A percentile compares a stretch with the other conserved stretches of the same genome.
Conservation (phyloP, 352 stramenopile species). For the Aphanomyces invadans region DNA sequence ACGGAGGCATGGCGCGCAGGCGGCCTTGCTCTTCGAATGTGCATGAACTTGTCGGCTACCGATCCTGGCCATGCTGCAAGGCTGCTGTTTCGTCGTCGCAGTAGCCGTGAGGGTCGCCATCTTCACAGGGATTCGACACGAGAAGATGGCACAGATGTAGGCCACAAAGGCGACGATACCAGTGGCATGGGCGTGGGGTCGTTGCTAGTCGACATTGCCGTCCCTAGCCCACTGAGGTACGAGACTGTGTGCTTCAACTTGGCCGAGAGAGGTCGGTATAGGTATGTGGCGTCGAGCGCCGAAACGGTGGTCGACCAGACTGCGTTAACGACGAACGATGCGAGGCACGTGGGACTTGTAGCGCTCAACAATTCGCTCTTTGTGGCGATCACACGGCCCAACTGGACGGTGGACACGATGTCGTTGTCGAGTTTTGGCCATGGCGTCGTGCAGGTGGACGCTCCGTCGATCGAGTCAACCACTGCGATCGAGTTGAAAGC, state of each 20-base stretch:
- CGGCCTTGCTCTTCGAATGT: not conserved
- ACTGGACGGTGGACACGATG: not conserved
- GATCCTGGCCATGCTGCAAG: no score
- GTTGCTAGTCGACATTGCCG: not conserved
- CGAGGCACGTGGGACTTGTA: not conserved
- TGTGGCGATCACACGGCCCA: not conserved
- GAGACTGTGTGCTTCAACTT: no score
- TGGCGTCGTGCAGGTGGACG: constrained; percentile 6
- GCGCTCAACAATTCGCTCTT: not conserved
- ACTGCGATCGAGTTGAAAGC: not conserved
- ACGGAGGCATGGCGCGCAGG: not conserved
- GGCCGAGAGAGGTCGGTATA: no score
- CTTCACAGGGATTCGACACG: no score
- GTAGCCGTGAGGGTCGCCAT: no score
- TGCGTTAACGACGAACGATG: not conserved
- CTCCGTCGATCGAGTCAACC: not conserved
- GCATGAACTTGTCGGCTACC: not conserved
- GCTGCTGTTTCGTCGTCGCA: no score
- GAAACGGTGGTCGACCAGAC: constrained; percentile 5
- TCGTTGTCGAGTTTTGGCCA: not conserved
- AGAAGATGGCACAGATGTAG: no score
- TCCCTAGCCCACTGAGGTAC: not conserved
- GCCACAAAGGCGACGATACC: not conserved
- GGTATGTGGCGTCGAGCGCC: constrained; percentile 1
- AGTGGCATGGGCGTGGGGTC: not conserved